Conservation (phyloP, 176 grass and related monocot species). For the Stipa capillata region DNA sequence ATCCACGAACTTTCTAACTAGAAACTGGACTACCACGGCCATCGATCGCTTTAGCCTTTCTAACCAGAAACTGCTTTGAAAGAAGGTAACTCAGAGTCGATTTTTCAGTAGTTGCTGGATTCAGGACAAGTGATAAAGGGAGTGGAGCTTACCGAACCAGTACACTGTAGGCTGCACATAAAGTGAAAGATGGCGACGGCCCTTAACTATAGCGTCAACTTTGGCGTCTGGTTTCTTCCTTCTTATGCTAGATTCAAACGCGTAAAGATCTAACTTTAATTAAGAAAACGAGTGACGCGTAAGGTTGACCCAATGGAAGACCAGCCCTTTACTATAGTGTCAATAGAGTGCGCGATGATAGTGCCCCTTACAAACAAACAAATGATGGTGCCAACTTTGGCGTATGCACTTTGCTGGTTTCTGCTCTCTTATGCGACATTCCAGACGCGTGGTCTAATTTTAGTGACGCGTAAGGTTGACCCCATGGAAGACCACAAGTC, state of each 20-base stretch:
- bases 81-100: background rate
- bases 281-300: background rate
- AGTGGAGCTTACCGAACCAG: background rate
- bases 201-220: background rate
- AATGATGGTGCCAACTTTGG: background rate
- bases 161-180: background rate
- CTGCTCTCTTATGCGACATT: background rate
- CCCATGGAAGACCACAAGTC: background rate
- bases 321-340: no score
- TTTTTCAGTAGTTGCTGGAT: background rate
- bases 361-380: no score
- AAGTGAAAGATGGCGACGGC: background rate
- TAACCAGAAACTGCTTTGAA: background rate
- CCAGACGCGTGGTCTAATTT: background rate
- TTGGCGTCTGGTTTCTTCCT: background rate
- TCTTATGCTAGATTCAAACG: background rate
- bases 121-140: background rate
- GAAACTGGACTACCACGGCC: slow-evolving; percentile 33
- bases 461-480: no score
- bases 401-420: background rate
- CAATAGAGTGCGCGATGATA: no score
- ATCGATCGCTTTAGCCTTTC: background rate
- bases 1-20: slow-evolving; percentile 35
- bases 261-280: background rate
- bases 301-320: no score